Conservation (phyloP, 31 red algal genomes). For the Bonnemaisonia californica region DNA sequence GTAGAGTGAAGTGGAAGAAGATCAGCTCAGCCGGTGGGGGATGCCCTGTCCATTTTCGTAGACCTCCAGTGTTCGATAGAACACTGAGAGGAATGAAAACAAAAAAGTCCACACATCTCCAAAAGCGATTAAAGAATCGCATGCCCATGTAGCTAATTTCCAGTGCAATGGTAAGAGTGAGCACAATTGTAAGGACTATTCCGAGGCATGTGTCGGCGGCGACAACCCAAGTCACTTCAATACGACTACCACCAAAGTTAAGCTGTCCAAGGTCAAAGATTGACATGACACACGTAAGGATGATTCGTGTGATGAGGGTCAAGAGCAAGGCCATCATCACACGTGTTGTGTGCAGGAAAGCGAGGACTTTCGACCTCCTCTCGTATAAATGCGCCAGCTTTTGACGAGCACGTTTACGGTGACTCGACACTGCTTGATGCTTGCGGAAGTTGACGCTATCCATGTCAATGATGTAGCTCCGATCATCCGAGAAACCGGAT, state of each 20-base stretch:
- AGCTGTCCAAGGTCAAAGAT: neutral
- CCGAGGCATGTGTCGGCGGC: neutral
- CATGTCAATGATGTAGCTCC: neutral
- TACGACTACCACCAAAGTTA: neutral
- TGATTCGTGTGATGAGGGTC: neutral
- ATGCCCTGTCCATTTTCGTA: neutral
- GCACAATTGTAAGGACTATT: neutral
- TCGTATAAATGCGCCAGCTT: constrained; percentile 14
- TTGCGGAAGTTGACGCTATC: neutral
- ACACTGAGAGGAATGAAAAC: constrained; percentile 24
- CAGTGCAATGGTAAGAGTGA: constrained; percentile 25
- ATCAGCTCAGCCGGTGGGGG: neutral
- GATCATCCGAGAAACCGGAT: neutral
- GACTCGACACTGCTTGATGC: neutral
- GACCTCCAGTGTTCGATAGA: neutral
- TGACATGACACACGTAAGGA: neutral
- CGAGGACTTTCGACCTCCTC: neutral
- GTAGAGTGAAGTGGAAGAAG: constrained; percentile 3
- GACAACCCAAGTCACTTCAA: neutral
- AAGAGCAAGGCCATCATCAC: constrained; percentile 4
- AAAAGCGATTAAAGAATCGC: constrained; percentile 17
- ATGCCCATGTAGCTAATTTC: constrained; percentile 27
- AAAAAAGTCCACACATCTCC: constrained; percentile 32
- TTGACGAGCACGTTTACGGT: neutral
- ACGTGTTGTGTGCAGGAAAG: constrained; percentile 19